phyloP scores from a whole-genome alignment of 768 basidiomycete genomes.

The Rhodotorula taiwanensis region DNA sequence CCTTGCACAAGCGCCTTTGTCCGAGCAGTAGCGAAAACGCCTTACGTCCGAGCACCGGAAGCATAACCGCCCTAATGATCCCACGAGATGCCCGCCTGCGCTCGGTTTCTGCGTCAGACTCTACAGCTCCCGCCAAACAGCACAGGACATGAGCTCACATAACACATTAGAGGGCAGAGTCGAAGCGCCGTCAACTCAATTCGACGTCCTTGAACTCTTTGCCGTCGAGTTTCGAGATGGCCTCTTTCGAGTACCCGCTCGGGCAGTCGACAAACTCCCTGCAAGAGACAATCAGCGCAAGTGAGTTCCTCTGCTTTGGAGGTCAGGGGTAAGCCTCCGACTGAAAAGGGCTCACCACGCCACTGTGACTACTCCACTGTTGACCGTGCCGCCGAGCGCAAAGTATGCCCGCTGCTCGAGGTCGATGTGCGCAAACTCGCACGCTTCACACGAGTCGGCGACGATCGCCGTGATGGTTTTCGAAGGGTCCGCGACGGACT shows the following conservation, averaged over 20 bases:
- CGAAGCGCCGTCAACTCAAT: background rate
- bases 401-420: slow-evolving; percentile 17
- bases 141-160: too few relatives aligned
- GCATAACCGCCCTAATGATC: too few relatives aligned
- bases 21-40: too few relatives aligned
- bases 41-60: too few relatives aligned
- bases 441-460: slow-evolving; percentile 24
- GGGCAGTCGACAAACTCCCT: slow-evolving; percentile 28
- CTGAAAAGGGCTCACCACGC: slow-evolving; percentile 5
- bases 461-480: slow-evolving; percentile 17
- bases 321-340: too few relatives aligned
- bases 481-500: slow-evolving; percentile 5
- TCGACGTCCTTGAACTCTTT: slow-evolving; percentile 11
- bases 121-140: too few relatives aligned
- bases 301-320: too few relatives aligned
- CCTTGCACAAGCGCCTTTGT: too few relatives aligned
- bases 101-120: too few relatives aligned
- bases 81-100: too few relatives aligned
- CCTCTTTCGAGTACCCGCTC: slow-evolving; percentile 5
- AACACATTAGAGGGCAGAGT: background rate
- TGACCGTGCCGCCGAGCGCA: slow-evolving; percentile 12
- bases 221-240: background rate
- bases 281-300: too few relatives aligned
- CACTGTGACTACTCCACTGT: slow-evolving; percentile 2
- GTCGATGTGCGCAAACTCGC: slow-evolving; percentile 19